Base-by-base conservation (phyloP, 2,329 filamentous ascomycete genomes). In the Pseudonectria buxi region DNA sequence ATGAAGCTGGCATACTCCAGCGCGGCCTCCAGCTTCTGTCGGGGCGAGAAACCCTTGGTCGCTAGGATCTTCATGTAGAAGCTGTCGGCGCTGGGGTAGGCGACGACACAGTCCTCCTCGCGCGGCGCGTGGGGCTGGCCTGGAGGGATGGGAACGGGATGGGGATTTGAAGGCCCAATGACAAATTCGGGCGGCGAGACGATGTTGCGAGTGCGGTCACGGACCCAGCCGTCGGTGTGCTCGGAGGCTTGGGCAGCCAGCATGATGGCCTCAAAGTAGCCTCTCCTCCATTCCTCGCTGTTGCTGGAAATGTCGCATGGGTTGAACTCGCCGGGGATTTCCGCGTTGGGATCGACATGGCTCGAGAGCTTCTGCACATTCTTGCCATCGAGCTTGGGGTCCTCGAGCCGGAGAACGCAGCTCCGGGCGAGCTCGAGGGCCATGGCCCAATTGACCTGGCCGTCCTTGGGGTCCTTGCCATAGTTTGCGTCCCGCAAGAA, bases 241-340 rank as follows among this genome's bases (percentile, higher is more conserved):
- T 95, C 89, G 4, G 87, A 80, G 1, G 81, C 78, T 46, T 77
- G 76, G 1, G 83, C 89, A 40, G 78, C 77, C 10, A 82, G 72
- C 77, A 95, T 86, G 30, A 95, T 64, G 3, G 81, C 74, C 52
- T 94, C 79, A 53, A 83, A 88, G 61, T 96, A 96, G 1, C 87
- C 88, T 36, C 86, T 72, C 50, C 83, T 71, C 90, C 89, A 96
- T 32, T 82, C 71, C 59, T 94, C 86, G 44, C 79, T 82, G 66
- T 88, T 94, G 6, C 63, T 71, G 2, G 76, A 76, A 37, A 92
- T 67, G 55, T 95, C 86, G 45, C 77, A 78, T 1, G 77, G 69
- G 39, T 79, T 71, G 22, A 66, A 58, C 30, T 90, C 57, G 0
- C 74, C 83, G 13, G 74, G 70, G 0, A 87, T 86, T 50, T 95